Evolutionary conservation across 768 basidiomycete species (phyloP).

Genomic region (Boletus patriciae): DNA sequence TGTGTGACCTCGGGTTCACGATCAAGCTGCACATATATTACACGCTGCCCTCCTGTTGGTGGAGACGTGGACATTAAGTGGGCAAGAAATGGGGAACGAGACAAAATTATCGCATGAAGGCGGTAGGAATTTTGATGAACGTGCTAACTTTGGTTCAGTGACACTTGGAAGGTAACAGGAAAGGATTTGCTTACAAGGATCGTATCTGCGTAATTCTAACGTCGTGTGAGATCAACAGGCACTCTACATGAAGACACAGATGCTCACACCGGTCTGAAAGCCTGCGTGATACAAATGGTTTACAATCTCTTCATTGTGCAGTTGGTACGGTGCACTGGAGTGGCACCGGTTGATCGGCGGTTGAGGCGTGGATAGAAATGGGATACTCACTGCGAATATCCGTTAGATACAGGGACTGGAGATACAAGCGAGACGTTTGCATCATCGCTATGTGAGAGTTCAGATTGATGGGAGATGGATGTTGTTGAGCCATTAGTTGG

Average conservation of each 20-base stretch:
- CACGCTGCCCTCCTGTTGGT: slow-evolving; percentile 60
- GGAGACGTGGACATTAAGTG: slow-evolving; percentile 85
- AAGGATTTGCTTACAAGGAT: slow-evolving; percentile 55
- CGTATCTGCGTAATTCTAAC: slow-evolving; percentile 80
- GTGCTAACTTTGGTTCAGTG: slow-evolving; percentile 46
- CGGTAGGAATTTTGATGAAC: slow-evolving; percentile 73
- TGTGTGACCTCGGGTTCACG: slow-evolving; percentile 80
- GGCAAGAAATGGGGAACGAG: slow-evolving; percentile 83
- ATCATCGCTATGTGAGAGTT: slow-evolving; percentile 39
- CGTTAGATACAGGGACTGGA: slow-evolving; percentile 51
- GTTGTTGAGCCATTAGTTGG: slow-evolving; percentile 51
- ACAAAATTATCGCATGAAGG: slow-evolving; percentile 82
- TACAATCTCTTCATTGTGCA: slow-evolving; percentile 76
- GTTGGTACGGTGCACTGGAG: slow-evolving; percentile 48
- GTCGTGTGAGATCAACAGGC: slow-evolving; percentile 15
- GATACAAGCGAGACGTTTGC: slow-evolving; percentile 18
- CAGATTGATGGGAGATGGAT: slow-evolving; percentile 37
- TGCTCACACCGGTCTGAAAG: slow-evolving; percentile 78
- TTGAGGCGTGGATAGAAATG: background rate
- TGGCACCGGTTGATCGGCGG: slow-evolving; percentile 11
- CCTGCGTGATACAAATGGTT: slow-evolving; percentile 77
- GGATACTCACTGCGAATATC: slow-evolving; percentile 57
- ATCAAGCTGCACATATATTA: slow-evolving; percentile 73
- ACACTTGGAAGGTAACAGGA: slow-evolving; percentile 4
- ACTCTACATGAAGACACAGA: slow-evolving; percentile 10